Evolutionary conservation across 2,329 filamentous ascomycete species (phyloP).

Genomic region (Phialophora tarda): DNA sequence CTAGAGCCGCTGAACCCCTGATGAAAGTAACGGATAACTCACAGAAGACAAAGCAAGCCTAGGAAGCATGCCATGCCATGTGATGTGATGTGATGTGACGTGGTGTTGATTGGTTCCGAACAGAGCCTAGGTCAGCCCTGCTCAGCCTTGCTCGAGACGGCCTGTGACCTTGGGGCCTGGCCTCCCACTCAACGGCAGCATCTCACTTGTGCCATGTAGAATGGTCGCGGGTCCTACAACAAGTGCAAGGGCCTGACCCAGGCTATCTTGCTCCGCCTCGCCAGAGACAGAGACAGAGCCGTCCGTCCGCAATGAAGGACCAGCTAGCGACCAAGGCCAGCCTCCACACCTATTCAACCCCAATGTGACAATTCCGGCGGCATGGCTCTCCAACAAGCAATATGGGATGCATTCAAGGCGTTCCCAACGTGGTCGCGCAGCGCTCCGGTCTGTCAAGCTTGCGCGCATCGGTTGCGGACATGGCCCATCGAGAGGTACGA

Average conservation of each 20-base stretch:
- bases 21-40: not conserved
- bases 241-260: not conserved
- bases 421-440: no score
- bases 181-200: not conserved
- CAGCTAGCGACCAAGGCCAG: no score
- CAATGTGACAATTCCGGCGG: no score
- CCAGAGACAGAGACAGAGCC: not conserved
- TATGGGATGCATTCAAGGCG: no score
- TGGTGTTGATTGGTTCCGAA: slow-evolving; percentile 1
- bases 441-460: no score
- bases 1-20: not conserved
- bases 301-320: not conserved
- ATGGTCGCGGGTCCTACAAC: not conserved
- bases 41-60: not conserved
- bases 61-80: not conserved
- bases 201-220: not conserved
- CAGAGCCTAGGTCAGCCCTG: not conserved
- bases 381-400: no score
- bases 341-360: no score
- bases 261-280: not conserved
- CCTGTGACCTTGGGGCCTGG: no score
- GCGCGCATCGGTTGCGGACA: no score
- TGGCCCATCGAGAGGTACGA: no score
- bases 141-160: not conserved
- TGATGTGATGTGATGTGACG: not conserved